Evolutionary conservation across 805 yeast species (phyloP).

Genomic region (Blastobotrys mokoenaii): DNA sequence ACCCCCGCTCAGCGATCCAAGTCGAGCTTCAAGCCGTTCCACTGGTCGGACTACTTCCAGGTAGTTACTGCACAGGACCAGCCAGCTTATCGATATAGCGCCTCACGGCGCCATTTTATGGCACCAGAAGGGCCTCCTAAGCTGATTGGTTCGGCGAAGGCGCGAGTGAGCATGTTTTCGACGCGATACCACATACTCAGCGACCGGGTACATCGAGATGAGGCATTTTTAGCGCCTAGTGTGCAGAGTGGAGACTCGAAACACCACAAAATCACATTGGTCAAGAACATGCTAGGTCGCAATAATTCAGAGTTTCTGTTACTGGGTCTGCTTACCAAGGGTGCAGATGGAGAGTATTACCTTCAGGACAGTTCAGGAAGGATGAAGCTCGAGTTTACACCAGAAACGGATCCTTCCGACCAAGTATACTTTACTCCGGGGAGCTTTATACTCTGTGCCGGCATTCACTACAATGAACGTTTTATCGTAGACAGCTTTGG

Average conservation of each 20-base stretch:
- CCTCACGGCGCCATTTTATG: constrained; percentile 52
- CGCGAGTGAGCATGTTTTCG: constrained; percentile 21
- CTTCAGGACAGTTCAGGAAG: constrained; percentile 76
- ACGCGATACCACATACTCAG: constrained; percentile 53
- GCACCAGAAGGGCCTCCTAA: constrained; percentile 12
- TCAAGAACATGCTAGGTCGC: constrained; percentile 81
- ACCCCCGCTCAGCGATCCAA: neutral
- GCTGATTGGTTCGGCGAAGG: constrained; percentile 18
- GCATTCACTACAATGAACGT: constrained; percentile 52
- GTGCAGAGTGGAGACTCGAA: constrained; percentile 14
- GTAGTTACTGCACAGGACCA: constrained; percentile 57
- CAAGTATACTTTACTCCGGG: constrained; percentile 66
- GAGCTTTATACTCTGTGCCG: constrained; percentile 72
- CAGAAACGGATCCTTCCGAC: constrained; percentile 51
- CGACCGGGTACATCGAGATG: constrained; percentile 71
- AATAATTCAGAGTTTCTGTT: constrained; percentile 67
- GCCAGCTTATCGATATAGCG: constrained; percentile 57
- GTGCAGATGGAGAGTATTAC: constrained; percentile 58
- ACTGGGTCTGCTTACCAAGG: constrained; percentile 64
- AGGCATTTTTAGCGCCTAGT: constrained; percentile 50
- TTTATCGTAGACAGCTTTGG: constrained; percentile 71
- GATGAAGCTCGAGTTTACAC: constrained; percentile 50
- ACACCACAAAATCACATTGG: constrained; percentile 44
- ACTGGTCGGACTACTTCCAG: constrained; percentile 69
- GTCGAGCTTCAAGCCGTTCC: constrained; percentile 24